Evolutionary conservation across 495 filamentous ascomycete species (phyloP), one percentile per base, ranked within the genome.

Genomic region (Hypoxylon lenormandii): DNA sequence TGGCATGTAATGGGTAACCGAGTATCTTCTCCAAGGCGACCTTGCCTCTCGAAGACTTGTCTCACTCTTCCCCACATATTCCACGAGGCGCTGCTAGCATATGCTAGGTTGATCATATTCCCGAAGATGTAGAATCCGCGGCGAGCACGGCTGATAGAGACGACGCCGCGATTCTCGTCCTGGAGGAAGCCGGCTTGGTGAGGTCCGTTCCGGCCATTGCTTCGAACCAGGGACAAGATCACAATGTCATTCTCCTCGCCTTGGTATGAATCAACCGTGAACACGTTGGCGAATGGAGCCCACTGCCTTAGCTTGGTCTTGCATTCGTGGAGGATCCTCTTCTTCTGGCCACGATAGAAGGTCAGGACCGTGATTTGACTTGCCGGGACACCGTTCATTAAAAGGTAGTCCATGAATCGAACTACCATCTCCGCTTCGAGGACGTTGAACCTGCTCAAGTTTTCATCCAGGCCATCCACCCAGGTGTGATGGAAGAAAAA

Each of bases 221-320:
- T 94, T 46, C 95, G 84, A 10, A 97, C 94, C 0, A 97, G 80
- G 0, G 94, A 97, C 0, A 97, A 81, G 4, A 98, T 69, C 15
- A 97, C 80, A 36, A 97, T 81, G 16, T 92, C 92, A 69, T 97
- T 97, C 70, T 98, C 93, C 74, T 97, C 93, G 23, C 94, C 94
- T 73, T 98, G 95, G 75, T 94, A 97, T 0, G 91, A 93, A 72
- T 98, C 95, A 0, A 98, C 92, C 0, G 95, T 97, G 38, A 82
- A 84, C 0, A 97, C 88, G 21, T 91, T 93, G 70, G 90, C 84
- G 33, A 76, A 74, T 0, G 68, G 53, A 5, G 77, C 79, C 59
- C 77, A 73, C 0, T 92, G 79, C 48, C 85, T 82, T 0, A 74
- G 63, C 46, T 88, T 81, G 16, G 64, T 76, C 43, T 77, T 85